phyloP scores from a whole-genome alignment of 108 stramenopile genomes.

The Parietichytrium sp. region DNA sequence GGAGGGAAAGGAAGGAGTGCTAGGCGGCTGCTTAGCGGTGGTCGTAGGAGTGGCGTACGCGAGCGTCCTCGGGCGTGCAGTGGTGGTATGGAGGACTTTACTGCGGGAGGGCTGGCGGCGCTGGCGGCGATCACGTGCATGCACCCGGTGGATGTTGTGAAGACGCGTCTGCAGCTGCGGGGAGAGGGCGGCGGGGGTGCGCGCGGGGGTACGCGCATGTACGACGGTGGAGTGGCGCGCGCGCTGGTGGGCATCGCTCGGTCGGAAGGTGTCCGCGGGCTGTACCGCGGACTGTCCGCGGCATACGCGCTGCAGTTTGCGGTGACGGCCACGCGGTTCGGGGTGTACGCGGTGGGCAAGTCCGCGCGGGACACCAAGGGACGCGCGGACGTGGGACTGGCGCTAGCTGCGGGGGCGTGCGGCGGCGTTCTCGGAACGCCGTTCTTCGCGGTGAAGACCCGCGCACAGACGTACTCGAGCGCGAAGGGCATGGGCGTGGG shows the following conservation, averaged over 20 bases:
- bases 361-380: background rate
- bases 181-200: background rate
- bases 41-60: background rate
- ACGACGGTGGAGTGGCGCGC: background rate
- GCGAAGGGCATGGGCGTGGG: background rate
- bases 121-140: constrained; percentile 25
- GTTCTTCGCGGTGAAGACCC: constrained; percentile 10
- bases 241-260: background rate
- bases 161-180: constrained; percentile 6
- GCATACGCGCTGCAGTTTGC: constrained; percentile 10
- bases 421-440: constrained; percentile 18
- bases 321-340: constrained; percentile 23
- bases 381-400: background rate
- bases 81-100: background rate
- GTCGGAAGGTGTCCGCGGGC: background rate
- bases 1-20: no score
- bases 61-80: background rate
- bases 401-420: background rate
- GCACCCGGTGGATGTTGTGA: constrained; percentile 33
- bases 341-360: constrained; percentile 1
- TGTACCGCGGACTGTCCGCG: background rate
- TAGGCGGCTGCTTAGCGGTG: background rate
- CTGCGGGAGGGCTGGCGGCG: constrained; percentile 2
- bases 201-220: no score
- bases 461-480: constrained; percentile 32